Percentiles rank a stretch among this genome's conserved stretches.
phyloP scores from a whole-genome alignment of 164 flowering plant genomes.

The Cinnamomum chago region DNA sequence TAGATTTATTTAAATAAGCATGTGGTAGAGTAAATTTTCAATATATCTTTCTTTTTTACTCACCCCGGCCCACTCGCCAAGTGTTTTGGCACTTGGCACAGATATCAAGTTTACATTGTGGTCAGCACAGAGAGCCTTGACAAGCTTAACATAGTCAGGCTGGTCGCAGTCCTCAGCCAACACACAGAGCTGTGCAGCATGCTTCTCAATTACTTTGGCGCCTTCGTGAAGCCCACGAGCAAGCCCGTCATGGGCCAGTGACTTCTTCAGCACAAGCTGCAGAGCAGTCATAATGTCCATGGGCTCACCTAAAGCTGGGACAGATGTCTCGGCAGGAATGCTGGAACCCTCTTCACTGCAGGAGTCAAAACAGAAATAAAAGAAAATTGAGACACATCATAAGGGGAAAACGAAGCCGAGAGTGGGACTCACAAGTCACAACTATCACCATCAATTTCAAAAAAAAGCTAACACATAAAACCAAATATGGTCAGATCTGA shows the following conservation, averaged over 20 bases:
- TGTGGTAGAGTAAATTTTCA: too few species aligned
- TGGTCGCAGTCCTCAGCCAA: conserved; percentile 77
- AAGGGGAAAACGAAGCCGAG: too few species aligned
- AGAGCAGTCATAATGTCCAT: conserved; percentile 58
- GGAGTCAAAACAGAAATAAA: neutral
- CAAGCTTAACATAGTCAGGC: conserved; percentile 65
- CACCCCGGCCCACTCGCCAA: conserved; percentile 83
- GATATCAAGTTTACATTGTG: conserved; percentile 57
- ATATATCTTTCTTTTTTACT: conserved; percentile 13
- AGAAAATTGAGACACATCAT: too few species aligned
- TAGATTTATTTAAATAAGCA: too few species aligned
- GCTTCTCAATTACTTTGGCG: conserved; percentile 44
- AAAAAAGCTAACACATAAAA: too few species aligned
- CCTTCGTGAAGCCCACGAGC: conserved; percentile 37
- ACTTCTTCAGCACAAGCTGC: conserved; percentile 60
- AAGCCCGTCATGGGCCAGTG: conserved; percentile 66
- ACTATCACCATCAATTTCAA: too few species aligned
- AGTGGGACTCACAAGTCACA: too few species aligned
- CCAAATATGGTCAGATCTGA: too few species aligned
- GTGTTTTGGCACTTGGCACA: conserved; percentile 71
- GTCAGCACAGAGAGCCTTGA: conserved; percentile 69
- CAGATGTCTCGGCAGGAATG: conserved; percentile 26
- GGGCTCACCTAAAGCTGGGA: conserved; percentile 47
- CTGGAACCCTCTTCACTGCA: conserved; percentile 28
- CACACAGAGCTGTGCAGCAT: conserved; percentile 68